Evolutionary conservation across 1,284 basidiomycete species (phyloP).

Genomic region (Ceratobasidium sp.): DNA sequence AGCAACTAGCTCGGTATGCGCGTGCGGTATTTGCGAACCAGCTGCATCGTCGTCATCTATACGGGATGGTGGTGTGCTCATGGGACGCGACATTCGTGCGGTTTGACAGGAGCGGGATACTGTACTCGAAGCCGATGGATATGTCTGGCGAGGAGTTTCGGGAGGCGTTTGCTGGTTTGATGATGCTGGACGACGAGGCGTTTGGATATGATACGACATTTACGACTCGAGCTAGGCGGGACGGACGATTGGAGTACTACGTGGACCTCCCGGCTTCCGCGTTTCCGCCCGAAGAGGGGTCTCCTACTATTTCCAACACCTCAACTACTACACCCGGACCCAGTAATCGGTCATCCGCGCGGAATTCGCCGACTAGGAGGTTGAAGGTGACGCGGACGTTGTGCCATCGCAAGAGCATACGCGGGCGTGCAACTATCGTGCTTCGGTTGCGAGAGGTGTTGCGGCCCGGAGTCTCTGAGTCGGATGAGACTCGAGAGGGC

Average conservation of each 20-base stretch:
- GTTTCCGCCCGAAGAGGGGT: neutral
- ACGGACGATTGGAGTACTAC: neutral
- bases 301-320: neutral
- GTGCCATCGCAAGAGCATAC: constrained; percentile 28
- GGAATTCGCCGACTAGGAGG: neutral
- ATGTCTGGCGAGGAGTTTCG: neutral
- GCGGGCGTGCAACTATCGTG: constrained; percentile 23
- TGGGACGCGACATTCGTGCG: constrained; percentile 12
- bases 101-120: constrained; percentile 13
- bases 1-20: constrained; percentile 25
- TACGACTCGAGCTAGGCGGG: neutral
- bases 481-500: neutral
- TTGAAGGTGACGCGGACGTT: constrained; percentile 10
- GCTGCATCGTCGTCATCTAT: constrained; percentile 23
- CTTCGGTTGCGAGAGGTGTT: neutral
- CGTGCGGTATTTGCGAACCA: constrained; percentile 19
- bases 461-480: neutral
- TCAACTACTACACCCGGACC: neutral
- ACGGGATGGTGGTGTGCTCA: neutral
- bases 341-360: neutral
- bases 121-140: constrained; percentile 9
- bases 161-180: constrained; percentile 1
- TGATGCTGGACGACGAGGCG: constrained; percentile 4
- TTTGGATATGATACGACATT: constrained; percentile 14
- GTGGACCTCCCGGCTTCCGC: constrained; percentile 11